These are phyloP conservation scores for Ophiostoma pallidulum DNA, from an alignment of 2,329 filamentous ascomycete genomes.

Conservation along the genomic window DNA sequence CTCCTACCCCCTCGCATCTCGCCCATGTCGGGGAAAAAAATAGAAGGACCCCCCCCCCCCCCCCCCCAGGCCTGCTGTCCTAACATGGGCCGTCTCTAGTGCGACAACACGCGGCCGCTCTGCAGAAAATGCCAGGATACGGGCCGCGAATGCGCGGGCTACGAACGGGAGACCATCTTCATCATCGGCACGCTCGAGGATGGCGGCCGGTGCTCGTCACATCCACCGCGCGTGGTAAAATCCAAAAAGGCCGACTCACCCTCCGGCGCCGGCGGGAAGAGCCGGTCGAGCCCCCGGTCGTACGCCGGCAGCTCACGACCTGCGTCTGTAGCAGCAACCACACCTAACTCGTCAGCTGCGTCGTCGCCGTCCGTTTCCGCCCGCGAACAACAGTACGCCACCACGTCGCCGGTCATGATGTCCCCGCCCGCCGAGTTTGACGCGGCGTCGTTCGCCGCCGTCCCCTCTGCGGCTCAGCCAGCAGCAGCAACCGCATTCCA, in stretches of 20 bases:
- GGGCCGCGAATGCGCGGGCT: slow-evolving; percentile 50
- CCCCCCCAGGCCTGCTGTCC: background rate
- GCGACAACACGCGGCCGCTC: slow-evolving; percentile 50
- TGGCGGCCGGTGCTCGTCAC: slow-evolving; percentile 47
- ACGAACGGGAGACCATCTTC: slow-evolving; percentile 54
- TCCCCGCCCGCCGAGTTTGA: slow-evolving; percentile 2
- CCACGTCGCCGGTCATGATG: background rate
- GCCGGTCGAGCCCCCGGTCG: background rate
- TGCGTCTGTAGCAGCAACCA: background rate
- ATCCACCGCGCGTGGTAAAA: slow-evolving; percentile 40
- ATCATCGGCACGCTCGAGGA: slow-evolving; percentile 50
- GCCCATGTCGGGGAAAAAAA: too few species aligned
- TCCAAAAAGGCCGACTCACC: slow-evolving; percentile 24
- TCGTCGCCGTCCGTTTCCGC: slow-evolving; percentile 5
- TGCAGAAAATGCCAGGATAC: slow-evolving; percentile 52
- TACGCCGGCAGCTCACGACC: slow-evolving; percentile 2
- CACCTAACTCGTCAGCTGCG: slow-evolving; percentile 3
- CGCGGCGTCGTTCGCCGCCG: background rate
- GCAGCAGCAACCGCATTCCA: background rate
- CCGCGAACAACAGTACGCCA: background rate
- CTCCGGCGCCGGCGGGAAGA: slow-evolving; percentile 10
- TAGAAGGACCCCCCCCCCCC: too few species aligned
- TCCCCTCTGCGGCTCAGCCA: background rate
- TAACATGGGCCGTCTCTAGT: slow-evolving; percentile 29
- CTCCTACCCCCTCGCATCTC: too few species aligned